Conservation (phyloP, 2,329 filamentous ascomycete species). For the Emmonsiellopsis sp. region DNA sequence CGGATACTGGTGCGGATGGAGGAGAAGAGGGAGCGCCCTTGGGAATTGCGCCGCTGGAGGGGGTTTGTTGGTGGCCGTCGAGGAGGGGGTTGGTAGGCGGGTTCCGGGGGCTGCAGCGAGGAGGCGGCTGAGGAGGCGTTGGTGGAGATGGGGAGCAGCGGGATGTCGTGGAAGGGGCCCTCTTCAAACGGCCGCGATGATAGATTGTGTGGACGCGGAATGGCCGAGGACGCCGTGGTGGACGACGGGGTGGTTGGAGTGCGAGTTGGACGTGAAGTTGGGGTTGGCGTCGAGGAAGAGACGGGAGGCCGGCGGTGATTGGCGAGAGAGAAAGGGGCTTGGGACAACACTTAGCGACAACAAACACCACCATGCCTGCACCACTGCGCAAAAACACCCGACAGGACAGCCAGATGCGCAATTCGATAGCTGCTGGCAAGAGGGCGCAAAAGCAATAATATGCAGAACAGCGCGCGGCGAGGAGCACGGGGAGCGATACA, state of each 20-base stretch:
- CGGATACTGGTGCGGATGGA: constrained; percentile 15
- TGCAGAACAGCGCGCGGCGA: not conserved
- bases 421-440: not conserved
- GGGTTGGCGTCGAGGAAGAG: constrained; percentile 2
- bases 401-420: constrained; percentile 1
- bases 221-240: constrained; percentile 20
- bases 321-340: constrained; percentile 18
- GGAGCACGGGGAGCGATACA: not conserved
- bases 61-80: constrained; percentile 6
- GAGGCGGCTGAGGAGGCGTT: constrained; percentile 9
- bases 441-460: not conserved
- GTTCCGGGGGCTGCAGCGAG: constrained; percentile 9
- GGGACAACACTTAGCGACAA: constrained; percentile 8
- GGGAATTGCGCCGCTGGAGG: constrained; percentile 4
- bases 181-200: constrained; percentile 32
- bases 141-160: constrained; percentile 11
- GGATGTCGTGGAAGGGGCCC: constrained; percentile 15
- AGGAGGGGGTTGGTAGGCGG: constrained; percentile 11
- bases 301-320: constrained; percentile 13
- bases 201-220: constrained; percentile 16
- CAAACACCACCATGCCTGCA: not conserved
- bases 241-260: constrained; percentile 7
- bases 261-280: constrained; percentile 2
- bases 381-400: not conserved
- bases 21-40: constrained; percentile 8